Percentiles rank a stretch among this genome's conserved stretches.
Conservation (phyloP, 345 rosid species). For the Corymbia maculata region DNA sequence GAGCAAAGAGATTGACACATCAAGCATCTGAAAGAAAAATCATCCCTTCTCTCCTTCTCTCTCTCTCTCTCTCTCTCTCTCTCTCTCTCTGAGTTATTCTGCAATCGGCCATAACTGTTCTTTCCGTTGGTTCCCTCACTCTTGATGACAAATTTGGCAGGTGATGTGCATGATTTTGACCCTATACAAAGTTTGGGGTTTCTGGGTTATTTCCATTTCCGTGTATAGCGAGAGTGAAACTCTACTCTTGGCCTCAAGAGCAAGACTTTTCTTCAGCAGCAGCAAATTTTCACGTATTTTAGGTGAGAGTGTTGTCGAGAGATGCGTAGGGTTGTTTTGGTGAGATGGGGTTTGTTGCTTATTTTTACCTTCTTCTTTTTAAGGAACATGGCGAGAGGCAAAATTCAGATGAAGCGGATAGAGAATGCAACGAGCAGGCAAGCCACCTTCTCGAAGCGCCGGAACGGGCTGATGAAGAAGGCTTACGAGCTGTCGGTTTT, state of each 20-base stretch:
- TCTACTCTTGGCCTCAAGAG: neutral
- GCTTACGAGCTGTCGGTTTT: constrained; percentile 57
- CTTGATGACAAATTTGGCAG: neutral
- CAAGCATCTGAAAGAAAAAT: neutral
- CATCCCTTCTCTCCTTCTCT: neutral
- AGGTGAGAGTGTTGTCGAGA: neutral
- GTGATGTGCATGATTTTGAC: neutral
- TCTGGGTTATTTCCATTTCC: neutral
- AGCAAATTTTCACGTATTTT: neutral
- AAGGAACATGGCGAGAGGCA: constrained; percentile 52
- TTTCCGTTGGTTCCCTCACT: neutral
- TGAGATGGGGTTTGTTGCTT: neutral
- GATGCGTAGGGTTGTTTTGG: neutral
- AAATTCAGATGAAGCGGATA: constrained; percentile 45
- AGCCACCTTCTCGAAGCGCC: constrained; percentile 53
- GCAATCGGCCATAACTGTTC: neutral
- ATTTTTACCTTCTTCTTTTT: neutral
- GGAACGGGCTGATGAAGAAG: constrained; percentile 49
- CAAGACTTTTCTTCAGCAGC: neutral
- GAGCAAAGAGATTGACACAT: neutral
- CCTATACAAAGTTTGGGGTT: neutral
- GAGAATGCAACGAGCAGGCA: constrained; percentile 49
- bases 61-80: neutral
- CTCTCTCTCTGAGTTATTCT: neutral
- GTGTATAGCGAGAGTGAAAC: neutral